Base-by-base conservation (phyloP, 129 eudicot species). In the Artemisia annua region DNA sequence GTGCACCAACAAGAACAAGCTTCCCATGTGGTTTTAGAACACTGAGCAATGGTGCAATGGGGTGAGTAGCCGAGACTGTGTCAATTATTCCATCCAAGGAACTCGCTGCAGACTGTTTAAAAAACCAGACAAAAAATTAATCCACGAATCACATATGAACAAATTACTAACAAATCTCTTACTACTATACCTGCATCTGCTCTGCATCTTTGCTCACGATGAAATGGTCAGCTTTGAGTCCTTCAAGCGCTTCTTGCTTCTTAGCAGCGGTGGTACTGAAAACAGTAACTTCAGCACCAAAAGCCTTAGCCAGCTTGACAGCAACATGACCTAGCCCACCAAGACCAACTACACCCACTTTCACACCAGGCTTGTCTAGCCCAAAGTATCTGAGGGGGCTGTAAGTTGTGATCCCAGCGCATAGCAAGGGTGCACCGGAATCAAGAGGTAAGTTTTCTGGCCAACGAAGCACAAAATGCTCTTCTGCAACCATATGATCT, bases 321-420 rank as follows among this genome's bases (percentile, higher is more conserved):
- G 86, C 88, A 18, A 78, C 72, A 49, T 86, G 91, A 26, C 88
- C 91, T 0, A 86, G 71, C 51, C 91, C 91, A 52, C 88, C 91
- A 4, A 86, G 82, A 20, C 91, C 91, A 3, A 86, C 91, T 15
- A 86, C 86, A 17, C 95, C 90, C 30, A 88, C 67, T 6, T 72
- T 69, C 76, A 63, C 13, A 1, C 90, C 95, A 1, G 87, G 90
- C 18, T 83, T 78, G 68, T 85, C 86, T 0, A 88, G 81, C 1
- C 89, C 90, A 81, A 63, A 88, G 67, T 85, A 32, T 35, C 74
- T 85, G 15, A 88, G 67, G 2, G 95, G 88, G 58, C 95, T 88
- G 70, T 88, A 85, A 56, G 87, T 85, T 6, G 95, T 85, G 74
- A 88, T 88, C 3, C 95, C 95, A 9, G 89, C 95, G 72, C 90